These are phyloP conservation scores for Malassezia furfur DNA, from an alignment of 1,284 basidiomycete species.

Conservation along the genomic window DNA sequence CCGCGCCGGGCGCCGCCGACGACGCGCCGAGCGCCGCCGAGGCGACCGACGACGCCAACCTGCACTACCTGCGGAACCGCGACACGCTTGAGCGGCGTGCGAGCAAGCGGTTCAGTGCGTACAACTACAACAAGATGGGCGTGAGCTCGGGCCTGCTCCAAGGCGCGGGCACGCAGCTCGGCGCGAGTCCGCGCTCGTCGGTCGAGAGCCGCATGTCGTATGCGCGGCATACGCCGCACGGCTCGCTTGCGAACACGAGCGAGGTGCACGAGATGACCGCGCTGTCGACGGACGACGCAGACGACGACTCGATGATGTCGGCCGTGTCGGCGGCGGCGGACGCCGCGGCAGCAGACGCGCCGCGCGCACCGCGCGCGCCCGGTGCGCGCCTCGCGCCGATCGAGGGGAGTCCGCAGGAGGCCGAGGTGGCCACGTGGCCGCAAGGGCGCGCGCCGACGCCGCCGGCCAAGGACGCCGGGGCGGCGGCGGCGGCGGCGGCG, in stretches of 20 bases:
- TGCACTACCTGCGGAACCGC: conserved; percentile 75
- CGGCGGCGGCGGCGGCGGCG: not conserved
- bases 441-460: not conserved
- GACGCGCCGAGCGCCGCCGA: not conserved
- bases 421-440: not conserved
- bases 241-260: not conserved
- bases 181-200: conserved; percentile 1
- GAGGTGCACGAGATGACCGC: not conserved
- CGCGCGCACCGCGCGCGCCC: not conserved
- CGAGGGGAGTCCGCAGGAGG: not conserved
- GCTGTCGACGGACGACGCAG: not conserved
- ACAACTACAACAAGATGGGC: conserved; percentile 90
- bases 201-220: not conserved
- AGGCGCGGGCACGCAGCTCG: conserved; percentile 1
- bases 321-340: not conserved
- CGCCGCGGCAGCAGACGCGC: not conserved
- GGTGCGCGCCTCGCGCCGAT: not conserved
- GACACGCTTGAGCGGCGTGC: conserved; percentile 82
- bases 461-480: no score
- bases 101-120: conserved; percentile 90
- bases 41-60: conserved; percentile 55
- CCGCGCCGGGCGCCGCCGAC: not conserved
- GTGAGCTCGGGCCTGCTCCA: conserved; percentile 20
- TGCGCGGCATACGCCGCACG: not conserved
- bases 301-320: not conserved